These are phyloP conservation scores for Brassica hybrid DNA, from an alignment of 441 rosid genomes.

Conservation along the genomic window DNA sequence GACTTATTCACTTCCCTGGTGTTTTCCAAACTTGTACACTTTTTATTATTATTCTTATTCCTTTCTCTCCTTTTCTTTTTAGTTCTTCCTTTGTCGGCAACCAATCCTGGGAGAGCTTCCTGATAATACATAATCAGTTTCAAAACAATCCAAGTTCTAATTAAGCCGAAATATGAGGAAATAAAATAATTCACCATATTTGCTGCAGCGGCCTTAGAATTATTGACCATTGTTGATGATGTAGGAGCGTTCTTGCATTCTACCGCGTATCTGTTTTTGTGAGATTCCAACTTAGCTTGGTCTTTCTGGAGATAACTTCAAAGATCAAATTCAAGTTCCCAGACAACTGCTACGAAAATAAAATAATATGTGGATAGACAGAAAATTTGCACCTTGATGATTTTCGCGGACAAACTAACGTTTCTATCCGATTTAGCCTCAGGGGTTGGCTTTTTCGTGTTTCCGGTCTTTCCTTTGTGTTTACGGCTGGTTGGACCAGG, in stretches of 20 bases:
- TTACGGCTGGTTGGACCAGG: conserved; percentile 51
- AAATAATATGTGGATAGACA: neutral
- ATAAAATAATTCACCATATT: conserved; percentile 53
- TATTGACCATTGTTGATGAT: conserved; percentile 46
- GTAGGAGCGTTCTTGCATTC: conserved; percentile 52
- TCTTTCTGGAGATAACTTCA: conserved; percentile 55
- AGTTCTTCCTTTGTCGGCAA: conserved; percentile 56
- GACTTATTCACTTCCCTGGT: conserved; percentile 45
- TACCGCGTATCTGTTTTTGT: conserved; percentile 43
- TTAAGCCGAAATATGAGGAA: conserved; percentile 12
- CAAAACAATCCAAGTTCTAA: conserved; percentile 38
- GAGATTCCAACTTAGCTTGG: conserved; percentile 39
- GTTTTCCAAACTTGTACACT: conserved; percentile 46
- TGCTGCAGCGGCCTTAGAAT: conserved; percentile 45
- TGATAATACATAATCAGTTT: conserved; percentile 65
- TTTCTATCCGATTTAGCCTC: conserved; percentile 44
- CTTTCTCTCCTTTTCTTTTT: conserved; percentile 65
- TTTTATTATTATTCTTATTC: conserved; percentile 59
- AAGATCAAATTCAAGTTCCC: conserved; percentile 29
- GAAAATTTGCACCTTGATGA: conserved; percentile 52
- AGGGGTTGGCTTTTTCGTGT: conserved; percentile 53
- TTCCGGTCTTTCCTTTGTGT: conserved; percentile 64
- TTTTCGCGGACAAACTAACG: conserved; percentile 25
- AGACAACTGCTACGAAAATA: conserved; percentile 7
- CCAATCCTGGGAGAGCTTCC: conserved; percentile 64